Percentiles rank a stretch among this genome's conserved stretches.
Conservation (phyloP, 176 grass and related monocot species). For the Oryza coarctata region DNA sequence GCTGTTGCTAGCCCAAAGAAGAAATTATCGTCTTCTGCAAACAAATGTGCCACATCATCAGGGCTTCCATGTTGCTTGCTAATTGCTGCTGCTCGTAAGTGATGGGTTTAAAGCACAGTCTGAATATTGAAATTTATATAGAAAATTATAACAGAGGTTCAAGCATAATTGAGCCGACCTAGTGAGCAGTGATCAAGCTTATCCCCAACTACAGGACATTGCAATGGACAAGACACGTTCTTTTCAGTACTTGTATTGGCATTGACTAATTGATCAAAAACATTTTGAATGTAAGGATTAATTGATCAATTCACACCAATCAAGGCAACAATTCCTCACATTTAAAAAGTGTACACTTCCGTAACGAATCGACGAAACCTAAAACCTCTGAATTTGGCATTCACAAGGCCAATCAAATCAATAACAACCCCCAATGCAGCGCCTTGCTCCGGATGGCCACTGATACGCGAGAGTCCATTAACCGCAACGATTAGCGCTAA, state of each 20-base stretch:
- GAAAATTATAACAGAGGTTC: neutral
- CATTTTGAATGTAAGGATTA: neutral
- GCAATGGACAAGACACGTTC: neutral
- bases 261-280: neutral
- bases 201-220: neutral
- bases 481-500: neutral
- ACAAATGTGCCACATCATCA: slow-evolving; percentile 4
- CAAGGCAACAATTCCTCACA: neutral
- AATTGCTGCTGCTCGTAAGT: neutral
- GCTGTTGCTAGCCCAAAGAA: slow-evolving; percentile 93
- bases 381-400: neutral
- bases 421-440: neutral
- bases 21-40: slow-evolving; percentile 57
- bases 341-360: neutral
- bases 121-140: neutral
- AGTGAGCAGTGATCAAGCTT: neutral
- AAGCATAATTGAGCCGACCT: neutral
- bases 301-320: neutral
- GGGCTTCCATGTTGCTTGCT: neutral
- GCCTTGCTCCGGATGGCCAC: neutral
- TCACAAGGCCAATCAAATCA: neutral
- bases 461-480: neutral
- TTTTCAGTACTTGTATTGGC: neutral
- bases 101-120: neutral
- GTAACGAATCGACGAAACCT: neutral